Evolutionary conservation across 2,329 filamentous ascomycete genomes (phyloP).

Genomic region (Macrophomina tecta): DNA sequence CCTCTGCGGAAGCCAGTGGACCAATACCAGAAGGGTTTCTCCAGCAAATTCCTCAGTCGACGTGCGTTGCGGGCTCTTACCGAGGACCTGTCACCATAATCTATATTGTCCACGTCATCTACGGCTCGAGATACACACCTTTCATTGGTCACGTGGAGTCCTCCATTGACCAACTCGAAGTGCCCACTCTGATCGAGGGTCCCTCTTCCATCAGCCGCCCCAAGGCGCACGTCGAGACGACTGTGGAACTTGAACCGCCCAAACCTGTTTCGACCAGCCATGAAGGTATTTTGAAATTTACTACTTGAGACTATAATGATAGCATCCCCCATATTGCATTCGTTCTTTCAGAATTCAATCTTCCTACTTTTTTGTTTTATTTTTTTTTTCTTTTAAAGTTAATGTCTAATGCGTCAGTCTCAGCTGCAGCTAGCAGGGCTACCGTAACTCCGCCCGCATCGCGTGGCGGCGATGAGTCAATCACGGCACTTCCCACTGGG

Average conservation of each 20-base stretch:
- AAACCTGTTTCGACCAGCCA: neutral
- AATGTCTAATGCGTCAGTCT: neutral
- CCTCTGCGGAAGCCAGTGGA: constrained; percentile 37
- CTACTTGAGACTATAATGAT: neutral
- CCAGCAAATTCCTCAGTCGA: constrained; percentile 39
- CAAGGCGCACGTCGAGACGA: constrained; percentile 31
- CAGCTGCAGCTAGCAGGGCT: constrained; percentile 1
- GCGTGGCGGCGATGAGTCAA: neutral
- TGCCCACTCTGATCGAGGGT: constrained; percentile 29
- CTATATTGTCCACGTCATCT: constrained; percentile 49
- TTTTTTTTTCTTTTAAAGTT: neutral
- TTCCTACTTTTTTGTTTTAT: constrained; percentile 15
- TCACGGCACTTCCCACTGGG: neutral
- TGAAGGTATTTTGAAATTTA: constrained; percentile 17
- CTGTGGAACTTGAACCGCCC: neutral
- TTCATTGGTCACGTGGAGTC: constrained; percentile 35
- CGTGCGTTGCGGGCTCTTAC: constrained; percentile 44
- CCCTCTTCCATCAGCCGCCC: constrained; percentile 29
- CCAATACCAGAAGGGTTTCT: constrained; percentile 46
- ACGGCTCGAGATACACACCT: constrained; percentile 31
- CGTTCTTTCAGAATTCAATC: constrained; percentile 28
- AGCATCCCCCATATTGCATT: constrained; percentile 39
- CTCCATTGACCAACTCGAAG: constrained; percentile 32
- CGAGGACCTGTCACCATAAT: constrained; percentile 50
- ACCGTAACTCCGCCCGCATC: neutral